Base-by-base conservation (phyloP, 1,284 basidiomycete species). In the Apiotrichum veenhuisii region DNA sequence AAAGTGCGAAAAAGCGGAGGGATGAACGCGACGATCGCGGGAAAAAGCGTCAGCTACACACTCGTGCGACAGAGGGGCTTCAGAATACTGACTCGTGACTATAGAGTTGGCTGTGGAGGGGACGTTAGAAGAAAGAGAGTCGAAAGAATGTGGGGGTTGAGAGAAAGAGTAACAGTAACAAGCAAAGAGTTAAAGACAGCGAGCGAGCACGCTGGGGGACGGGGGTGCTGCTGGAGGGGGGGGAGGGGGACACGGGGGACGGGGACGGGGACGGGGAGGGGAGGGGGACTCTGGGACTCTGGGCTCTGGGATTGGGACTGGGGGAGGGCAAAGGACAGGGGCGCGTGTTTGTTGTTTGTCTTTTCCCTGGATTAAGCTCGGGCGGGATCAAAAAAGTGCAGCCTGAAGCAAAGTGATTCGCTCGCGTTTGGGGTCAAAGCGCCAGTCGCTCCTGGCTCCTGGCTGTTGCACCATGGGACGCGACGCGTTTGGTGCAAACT, bases 81-180 rank as follows among this genome's bases (percentile, higher is more conserved):
- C n/a, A n/a, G 2, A 26, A 51, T 7, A 54, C 53, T 18, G 20
- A 54, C 53, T 54, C 53, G 45, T 54, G 40, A 42, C 30, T 41
- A 47, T 36, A 36, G 46, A 26, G 45, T 47, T 14, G 20, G 37
- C 25, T 48, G 52, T 20, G 20, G 36, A 25, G 43, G 18, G 52
- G 44, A 45, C 36, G 46, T 48, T 54, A 48, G 11, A 48, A 37
- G 46, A n/a, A 48, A 30, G 8, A 12, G 23, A 27, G 12, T 7
- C 7, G 20, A 33, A 34, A 44, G 44, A 45, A 27, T 20, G 27
- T 27, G 44, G 27, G 46, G 46, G 5, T 48, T 26, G 18, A 48
- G 34, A 46, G 26, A 43, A 36, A 52, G 50, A 52, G 42, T 30
- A 44, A 22, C n/a, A 26, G 22, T n/a, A 26, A 30, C 30, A 25